These are phyloP conservation scores for Linnemannia exigua DNA, from an alignment of 192 early-diverging fungal species.

Conservation along the genomic window DNA sequence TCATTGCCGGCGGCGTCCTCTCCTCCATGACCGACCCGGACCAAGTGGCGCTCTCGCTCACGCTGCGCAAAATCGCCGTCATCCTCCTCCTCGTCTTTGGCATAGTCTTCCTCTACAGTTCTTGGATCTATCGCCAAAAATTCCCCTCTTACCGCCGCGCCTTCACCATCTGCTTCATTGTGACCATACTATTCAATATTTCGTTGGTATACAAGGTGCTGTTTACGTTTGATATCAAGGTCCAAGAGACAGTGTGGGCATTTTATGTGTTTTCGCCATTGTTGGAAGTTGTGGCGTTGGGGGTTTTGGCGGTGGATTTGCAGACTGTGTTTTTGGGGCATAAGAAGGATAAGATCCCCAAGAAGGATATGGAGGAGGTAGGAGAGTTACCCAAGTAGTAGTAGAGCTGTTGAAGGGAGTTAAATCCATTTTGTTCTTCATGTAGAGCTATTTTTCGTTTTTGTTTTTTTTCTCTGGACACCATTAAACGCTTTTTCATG, in stretches of 20 bases:
- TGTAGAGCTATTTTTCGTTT: background rate
- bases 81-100: constrained; percentile 6
- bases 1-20: constrained; percentile 25
- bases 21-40: background rate
- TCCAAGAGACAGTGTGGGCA: background rate
- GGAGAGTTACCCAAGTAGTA: background rate
- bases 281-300: constrained; percentile 23
- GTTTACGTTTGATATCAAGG: background rate
- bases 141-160: constrained; percentile 10
- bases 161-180: background rate
- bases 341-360: constrained; percentile 13
- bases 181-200: constrained; percentile 12
- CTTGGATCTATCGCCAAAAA: constrained; percentile 12
- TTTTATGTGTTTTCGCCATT: constrained; percentile 30
- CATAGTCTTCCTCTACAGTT: constrained; percentile 5
- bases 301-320: constrained; percentile 4
- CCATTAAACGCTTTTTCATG: background rate
- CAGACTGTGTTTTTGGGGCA: constrained; percentile 36
- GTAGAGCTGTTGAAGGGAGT: background rate
- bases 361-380: no score
- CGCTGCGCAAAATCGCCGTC: constrained; percentile 16
- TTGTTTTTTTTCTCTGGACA: background rate
- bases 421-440: background rate
- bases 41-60: background rate
- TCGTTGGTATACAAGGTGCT: constrained; percentile 43